Evolutionary conservation across 148 eudicot genomes (phyloP), one percentile per base, ranked within the genome.

Genomic region (Nepenthes mirabilis): DNA sequence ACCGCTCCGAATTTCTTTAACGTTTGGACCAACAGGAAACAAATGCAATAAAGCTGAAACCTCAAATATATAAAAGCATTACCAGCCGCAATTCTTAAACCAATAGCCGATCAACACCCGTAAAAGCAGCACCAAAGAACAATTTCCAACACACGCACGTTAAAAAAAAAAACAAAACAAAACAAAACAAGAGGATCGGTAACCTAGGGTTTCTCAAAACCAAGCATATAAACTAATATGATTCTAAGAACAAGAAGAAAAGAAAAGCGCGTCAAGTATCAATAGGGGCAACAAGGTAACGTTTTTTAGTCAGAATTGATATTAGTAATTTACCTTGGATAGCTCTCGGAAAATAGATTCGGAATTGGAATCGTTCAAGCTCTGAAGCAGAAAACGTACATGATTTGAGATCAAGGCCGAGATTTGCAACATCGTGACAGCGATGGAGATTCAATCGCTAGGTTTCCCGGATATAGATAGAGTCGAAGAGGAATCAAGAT

Each of bases 361-460:
- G 52, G 87, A 83, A 77, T 88, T 79, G 63, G 93, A 83, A 65
- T 74, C 93, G 49, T 77, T 76, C 71, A 81, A 64, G 69, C 75
- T 68, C 43, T 74, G 83, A 7, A 88, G 64, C 61, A 83, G 79
- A 49, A 70, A 83, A 9, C 89, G 83, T 56, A 85, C 72, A 66
- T 85, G 93, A 56, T 68, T 55, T 36, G 80, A 66, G 43, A 79
- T 13, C 37, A 77, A 58, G 52, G 91, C 62, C 11, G 85, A 76
- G 58, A 82, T 72, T 7, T 76, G 76, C 79, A 68, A 55, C 95
- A 88, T 88, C 65, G 73, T 57, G 9, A 63, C 61, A 49, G 58
- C 6, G 62, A 9, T 43, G 51, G 11, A 33, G 37, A 47, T 60
- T 10, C 43, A 14, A 43, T 11, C 11, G 65, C 62, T 60, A 71